These are phyloP conservation scores for Scedosporium minutisporum DNA, from an alignment of 2,329 filamentous ascomycete genomes.

Conservation along the genomic window DNA sequence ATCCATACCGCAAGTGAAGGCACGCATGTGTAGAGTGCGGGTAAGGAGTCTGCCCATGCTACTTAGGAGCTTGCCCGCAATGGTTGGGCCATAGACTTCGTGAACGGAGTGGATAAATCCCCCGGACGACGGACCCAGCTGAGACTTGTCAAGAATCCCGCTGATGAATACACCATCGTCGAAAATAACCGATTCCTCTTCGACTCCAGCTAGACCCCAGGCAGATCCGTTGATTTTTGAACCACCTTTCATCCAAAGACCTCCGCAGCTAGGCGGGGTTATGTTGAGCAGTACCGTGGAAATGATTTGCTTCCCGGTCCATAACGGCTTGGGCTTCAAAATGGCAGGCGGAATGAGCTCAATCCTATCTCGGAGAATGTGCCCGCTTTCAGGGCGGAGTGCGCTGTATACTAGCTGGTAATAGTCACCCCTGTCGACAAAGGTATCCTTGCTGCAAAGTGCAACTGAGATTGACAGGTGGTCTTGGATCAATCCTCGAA, in stretches of 20 bases:
- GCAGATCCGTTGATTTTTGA: conserved; percentile 68
- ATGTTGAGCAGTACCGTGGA: conserved; percentile 91
- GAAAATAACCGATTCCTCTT: conserved; percentile 76
- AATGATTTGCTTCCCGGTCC: conserved; percentile 96
- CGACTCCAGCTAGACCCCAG: conserved; percentile 61
- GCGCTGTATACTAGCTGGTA: conserved; percentile 90
- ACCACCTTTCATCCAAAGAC: conserved; percentile 70
- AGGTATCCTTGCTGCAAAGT: conserved; percentile 82
- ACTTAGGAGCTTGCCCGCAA: conserved; percentile 80
- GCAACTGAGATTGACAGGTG: conserved; percentile 91
- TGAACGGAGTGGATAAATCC: conserved; percentile 89
- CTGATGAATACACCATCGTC: conserved; percentile 79
- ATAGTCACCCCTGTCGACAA: conserved; percentile 81
- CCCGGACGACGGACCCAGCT: conserved; percentile 78
- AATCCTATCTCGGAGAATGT: conserved; percentile 75
- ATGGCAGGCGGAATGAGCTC: conserved; percentile 73
- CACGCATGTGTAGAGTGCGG: conserved; percentile 81
- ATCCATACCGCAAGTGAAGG: conserved; percentile 95
- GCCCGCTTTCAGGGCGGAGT: conserved; percentile 79
- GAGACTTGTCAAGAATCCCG: conserved; percentile 91
- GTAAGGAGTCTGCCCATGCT: conserved; percentile 84
- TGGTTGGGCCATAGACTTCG: conserved; percentile 80
- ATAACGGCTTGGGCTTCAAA: conserved; percentile 68
- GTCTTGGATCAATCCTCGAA: conserved; percentile 95
- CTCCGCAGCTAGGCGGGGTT: conserved; percentile 63